Evolutionary conservation across 345 rosid species (phyloP).

Genomic region (Erysimum cheiranthoides): DNA sequence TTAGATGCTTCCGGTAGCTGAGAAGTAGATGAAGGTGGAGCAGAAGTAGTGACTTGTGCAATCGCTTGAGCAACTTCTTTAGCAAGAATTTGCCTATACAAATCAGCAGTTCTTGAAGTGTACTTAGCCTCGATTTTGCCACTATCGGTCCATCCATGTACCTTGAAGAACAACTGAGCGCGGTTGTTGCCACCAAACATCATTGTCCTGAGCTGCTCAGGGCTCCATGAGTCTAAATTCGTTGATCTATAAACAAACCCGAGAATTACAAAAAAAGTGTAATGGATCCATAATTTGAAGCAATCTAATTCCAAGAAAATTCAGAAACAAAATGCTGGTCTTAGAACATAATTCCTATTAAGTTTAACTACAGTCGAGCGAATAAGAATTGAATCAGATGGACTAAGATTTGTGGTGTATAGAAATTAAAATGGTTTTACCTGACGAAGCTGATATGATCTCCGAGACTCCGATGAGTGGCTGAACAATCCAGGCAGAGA

Average conservation of each 20-base stretch:
- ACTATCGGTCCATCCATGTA: slow-evolving; percentile 87
- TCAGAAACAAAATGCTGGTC: not conserved
- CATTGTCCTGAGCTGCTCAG: slow-evolving; percentile 78
- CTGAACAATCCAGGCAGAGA: slow-evolving; percentile 87
- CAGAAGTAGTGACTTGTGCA: slow-evolving; percentile 53
- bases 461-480: slow-evolving; percentile 79
- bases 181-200: slow-evolving; percentile 82
- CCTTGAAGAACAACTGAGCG: slow-evolving; percentile 87
- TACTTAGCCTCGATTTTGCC: slow-evolving; percentile 84
- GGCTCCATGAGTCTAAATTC: slow-evolving; percentile 81
- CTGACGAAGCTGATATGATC: slow-evolving; percentile 84
- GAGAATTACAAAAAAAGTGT: not conserved
- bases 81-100: slow-evolving; percentile 72
- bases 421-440: slow-evolving; percentile 31
- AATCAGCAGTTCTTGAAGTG: slow-evolving; percentile 84
- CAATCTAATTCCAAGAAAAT: not conserved
- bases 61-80: slow-evolving; percentile 59
- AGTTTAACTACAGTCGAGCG: not conserved
- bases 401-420: not conserved
- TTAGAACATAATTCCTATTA: not conserved
- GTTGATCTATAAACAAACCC: slow-evolving; percentile 63
- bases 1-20: slow-evolving; percentile 58
- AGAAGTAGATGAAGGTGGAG: slow-evolving; percentile 60
- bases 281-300: not conserved
- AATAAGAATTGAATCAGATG: not conserved